These are phyloP conservation scores for Ilex paraguariensis DNA, from an alignment of 305 asterid species.

Conservation along the genomic window DNA sequence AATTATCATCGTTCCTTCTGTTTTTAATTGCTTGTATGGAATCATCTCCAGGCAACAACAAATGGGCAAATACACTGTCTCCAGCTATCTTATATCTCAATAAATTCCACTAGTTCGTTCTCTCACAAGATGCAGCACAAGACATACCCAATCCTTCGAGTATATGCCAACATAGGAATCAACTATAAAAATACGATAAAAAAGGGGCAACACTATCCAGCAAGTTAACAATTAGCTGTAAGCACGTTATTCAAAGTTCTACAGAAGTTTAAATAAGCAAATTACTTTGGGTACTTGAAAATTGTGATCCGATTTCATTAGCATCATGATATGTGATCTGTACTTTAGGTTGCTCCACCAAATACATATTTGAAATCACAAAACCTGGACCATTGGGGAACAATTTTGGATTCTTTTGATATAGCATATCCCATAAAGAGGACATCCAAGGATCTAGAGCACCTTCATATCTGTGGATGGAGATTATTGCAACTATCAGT, in stretches of 20 bases:
- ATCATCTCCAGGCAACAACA: no score
- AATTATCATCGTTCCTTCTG: no score
- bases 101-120: no score
- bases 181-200: no score
- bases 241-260: constrained; percentile 4
- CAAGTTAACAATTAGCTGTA: no score
- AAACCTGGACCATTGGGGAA: constrained; percentile 66
- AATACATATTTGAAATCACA: constrained; percentile 33
- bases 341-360: constrained; percentile 67
- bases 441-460: constrained; percentile 95
- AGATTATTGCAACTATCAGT: neutral
- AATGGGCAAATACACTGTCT: no score
- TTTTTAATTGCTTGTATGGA: no score
- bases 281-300: constrained; percentile 48
- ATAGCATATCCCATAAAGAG: constrained; percentile 61
- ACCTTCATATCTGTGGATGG: constrained; percentile 77
- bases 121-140: no score
- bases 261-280: constrained; percentile 17
- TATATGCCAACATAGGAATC: no score
- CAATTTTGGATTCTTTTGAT: constrained; percentile 41
- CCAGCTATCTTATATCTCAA: no score
- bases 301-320: constrained; percentile 30
- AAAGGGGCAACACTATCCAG: no score
- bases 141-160: no score
- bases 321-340: constrained; percentile 51